A percentile compares a stretch with the other conserved stretches of the same genome.
Conservation (phyloP, 1,139 yeast genomes). For the Candida sanyaensis region DNA sequence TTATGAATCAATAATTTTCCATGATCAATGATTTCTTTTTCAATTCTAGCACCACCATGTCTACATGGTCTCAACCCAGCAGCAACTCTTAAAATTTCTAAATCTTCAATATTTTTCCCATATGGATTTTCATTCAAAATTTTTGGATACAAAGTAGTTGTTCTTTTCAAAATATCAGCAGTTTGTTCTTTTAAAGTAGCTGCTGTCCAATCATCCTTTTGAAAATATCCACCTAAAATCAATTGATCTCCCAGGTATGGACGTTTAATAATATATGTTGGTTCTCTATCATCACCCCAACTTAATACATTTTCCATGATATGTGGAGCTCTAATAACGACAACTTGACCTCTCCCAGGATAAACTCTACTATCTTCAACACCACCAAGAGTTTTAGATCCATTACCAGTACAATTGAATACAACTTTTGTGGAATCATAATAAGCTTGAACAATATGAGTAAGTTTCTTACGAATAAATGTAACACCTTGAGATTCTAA, state of each 20-base stretch:
- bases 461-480: slow-evolving; percentile 43
- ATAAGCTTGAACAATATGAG: slow-evolving; percentile 59
- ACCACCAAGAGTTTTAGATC: slow-evolving; percentile 58
- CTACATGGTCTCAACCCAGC: slow-evolving; percentile 74
- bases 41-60: slow-evolving; percentile 68
- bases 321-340: slow-evolving; percentile 60
- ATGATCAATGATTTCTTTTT: slow-evolving; percentile 40
- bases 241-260: slow-evolving; percentile 63
- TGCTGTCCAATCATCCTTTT: slow-evolving; percentile 57
- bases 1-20: slow-evolving; percentile 42
- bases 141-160: slow-evolving; percentile 55
- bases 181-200: slow-evolving; percentile 57
- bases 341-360: slow-evolving; percentile 73
- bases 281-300: slow-evolving; percentile 51
- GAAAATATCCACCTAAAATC: slow-evolving; percentile 69
- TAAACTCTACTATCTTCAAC: slow-evolving; percentile 54
- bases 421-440: slow-evolving; percentile 41
- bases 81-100: slow-evolving; percentile 54
- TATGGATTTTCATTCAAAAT: slow-evolving; percentile 38
- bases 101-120: slow-evolving; percentile 20
- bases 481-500: slow-evolving; percentile 49
- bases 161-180: slow-evolving; percentile 57
- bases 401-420: slow-evolving; percentile 72
- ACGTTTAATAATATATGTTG: slow-evolving; percentile 70
- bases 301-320: slow-evolving; percentile 47